Evolutionary conservation across 257 asterid genomes (phyloP), one percentile per base, ranked within the genome.

Genomic region (Forsythia suspensa): DNA sequence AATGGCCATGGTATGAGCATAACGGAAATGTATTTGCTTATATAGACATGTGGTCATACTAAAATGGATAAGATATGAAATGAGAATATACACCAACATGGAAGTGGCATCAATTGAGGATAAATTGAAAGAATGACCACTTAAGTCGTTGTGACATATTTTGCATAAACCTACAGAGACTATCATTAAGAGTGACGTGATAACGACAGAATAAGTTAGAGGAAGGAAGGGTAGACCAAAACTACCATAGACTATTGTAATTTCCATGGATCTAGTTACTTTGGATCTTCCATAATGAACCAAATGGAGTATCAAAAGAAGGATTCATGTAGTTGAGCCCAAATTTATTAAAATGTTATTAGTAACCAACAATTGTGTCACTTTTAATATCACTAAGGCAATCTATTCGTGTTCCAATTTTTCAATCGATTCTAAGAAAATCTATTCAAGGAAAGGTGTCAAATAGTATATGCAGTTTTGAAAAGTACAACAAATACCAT

Each of bases 401-500:
- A 15, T 55, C 65, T 55, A 15, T 55, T 5, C 29, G 29, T 55
- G 65, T 18, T 55, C 65, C 18, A 55, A n/a, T 55, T 55, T 4
- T 55, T 7, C 29, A 55, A 55, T 55, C 55, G 18, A 65, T 74
- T 70, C 44, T 55, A n/a, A 42, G 42, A 74, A 8, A 65, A 48
- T 40, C 39, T 65, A 46, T 42, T 15, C n/a, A 71, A 55, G 55
- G 66, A 57, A 18, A 57, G 2, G 66, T 18, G 36, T 57, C 71
- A 37, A 36, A 71, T 51, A 73, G n/a, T 5, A 8, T 34, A 77
- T 13, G 37, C 37, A 69, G 36, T 51, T 6, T 16, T 44, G 16
- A 68, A 59, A 74, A 34, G 10, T 44, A 57, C 52, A 52, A 51
- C 63, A 84, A 74, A 29, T 39, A 65, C n/a, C 42, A 13, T 70